These are phyloP conservation scores for Sherardia arvensis DNA, from an alignment of 257 asterid genomes.

Conservation along the genomic window DNA sequence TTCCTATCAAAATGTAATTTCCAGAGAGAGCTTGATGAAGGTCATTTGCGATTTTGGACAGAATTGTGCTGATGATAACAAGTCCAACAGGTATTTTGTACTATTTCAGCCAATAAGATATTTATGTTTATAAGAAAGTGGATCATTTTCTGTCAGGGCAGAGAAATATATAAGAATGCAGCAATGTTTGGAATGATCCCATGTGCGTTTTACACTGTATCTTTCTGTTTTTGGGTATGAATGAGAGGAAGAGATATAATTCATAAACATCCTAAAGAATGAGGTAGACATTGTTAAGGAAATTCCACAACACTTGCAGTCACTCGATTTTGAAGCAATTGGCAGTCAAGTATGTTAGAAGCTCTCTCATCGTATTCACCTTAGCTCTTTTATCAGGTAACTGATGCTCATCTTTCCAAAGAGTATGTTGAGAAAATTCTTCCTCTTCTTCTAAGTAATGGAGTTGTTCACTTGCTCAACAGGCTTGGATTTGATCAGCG, in stretches of 20 bases:
- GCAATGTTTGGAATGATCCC: conserved; percentile 97
- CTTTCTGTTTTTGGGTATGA: background rate
- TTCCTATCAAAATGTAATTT: background rate
- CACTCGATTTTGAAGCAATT: conserved; percentile 55
- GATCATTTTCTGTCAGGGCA: conserved; percentile 40
- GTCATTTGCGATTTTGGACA: conserved; percentile 55
- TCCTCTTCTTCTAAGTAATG: conserved; percentile 55
- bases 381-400: conserved; percentile 40
- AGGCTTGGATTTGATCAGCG: conserved; percentile 86
- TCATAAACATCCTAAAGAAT: conserved; percentile 44
- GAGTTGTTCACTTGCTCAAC: conserved; percentile 80
- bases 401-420: conserved; percentile 84
- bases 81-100: conserved; percentile 30
- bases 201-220: conserved; percentile 30
- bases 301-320: conserved; percentile 57
- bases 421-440: conserved; percentile 57
- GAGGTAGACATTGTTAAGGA: conserved; percentile 61
- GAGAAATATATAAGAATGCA: conserved; percentile 46
- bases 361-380: too few species aligned
- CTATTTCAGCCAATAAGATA: background rate
- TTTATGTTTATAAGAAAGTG: conserved; percentile 7
- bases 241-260: background rate
- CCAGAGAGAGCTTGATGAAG: conserved; percentile 42
- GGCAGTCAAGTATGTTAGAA: conserved; percentile 62
- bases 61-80: conserved; percentile 60